These are phyloP conservation scores for Oryza punctata DNA, from an alignment of 176 grass and related monocot species.

Conservation along the genomic window DNA sequence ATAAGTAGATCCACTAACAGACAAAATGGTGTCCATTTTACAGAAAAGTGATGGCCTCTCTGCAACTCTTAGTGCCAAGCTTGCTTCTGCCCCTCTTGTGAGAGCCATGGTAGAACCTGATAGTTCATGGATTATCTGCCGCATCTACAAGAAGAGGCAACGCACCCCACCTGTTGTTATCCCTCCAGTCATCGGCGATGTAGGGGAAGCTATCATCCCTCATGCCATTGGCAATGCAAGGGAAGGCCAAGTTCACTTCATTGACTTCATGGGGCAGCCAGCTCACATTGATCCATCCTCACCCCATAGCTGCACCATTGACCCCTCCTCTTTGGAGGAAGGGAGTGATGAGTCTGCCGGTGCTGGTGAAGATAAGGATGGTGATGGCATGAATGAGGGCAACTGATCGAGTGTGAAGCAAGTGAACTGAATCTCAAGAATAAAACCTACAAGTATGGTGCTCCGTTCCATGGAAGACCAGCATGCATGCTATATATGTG, in stretches of 20 bases:
- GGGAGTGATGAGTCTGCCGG: background rate
- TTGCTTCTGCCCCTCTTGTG: too few species aligned
- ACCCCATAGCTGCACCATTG: background rate
- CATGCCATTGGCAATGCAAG: background rate
- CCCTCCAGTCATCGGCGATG: background rate
- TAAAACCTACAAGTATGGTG: background rate
- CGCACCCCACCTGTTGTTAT: background rate
- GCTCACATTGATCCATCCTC: background rate
- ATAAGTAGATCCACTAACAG: background rate
- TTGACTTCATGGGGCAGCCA: background rate
- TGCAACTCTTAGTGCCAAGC: too few species aligned
- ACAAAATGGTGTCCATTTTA: too few species aligned
- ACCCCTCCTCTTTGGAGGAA: background rate
- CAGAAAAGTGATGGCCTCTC: too few species aligned
- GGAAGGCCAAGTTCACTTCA: background rate
- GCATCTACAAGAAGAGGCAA: background rate
- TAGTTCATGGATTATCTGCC: background rate
- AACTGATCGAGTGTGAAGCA: background rate
- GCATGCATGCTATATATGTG: background rate
- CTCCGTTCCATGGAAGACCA: background rate
- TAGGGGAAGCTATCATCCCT: background rate
- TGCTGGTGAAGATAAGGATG: background rate
- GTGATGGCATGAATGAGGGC: background rate
- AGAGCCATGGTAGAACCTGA: background rate
- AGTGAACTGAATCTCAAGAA: background rate